Base-by-base conservation (phyloP, 345 rosid genomes). In the Syzygium grande region DNA sequence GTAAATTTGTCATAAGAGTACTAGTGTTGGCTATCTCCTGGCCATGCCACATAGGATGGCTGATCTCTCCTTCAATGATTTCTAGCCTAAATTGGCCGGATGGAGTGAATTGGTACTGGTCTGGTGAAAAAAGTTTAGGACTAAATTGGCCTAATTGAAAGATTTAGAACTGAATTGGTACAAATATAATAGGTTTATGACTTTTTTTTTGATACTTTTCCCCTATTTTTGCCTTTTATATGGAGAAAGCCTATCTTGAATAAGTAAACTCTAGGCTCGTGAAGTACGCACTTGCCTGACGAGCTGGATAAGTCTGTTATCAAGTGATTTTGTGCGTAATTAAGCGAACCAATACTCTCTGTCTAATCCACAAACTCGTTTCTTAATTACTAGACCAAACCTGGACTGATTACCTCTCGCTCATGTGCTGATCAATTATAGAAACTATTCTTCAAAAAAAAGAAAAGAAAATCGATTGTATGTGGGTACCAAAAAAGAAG, bases 41-140 rank as follows among this genome's bases (percentile, higher is more conserved):
- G 46, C 1, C 46, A 4, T 43, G 46, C 1, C 46, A 43, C 46
- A 5, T 43, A 43, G 4, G 46, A 43, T 4, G 7, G 46, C 7
- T 1, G 46, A 1, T 43, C 7, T 43, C 7, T 4, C 7, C 1
- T 3, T 43, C 3, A 43, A 43, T 1, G 46, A 43, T 43, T 43
- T 43, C 46, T 1, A 43, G 46, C 7, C 46, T 43, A 55, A 55
- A 55, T 55, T 55, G 27, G 9, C 1, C 0, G 1, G 11, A 55
- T 19, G 0, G 23, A 55, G 0, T 21, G 27, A 7, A 8, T 21
- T 1, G 0, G 2, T 10, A 55, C 0, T 3, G 1, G 3, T 43
- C 4, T 1, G 9, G n/a, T n/a, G n/a, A n/a, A 55, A 55, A 3
- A 55, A 8, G 11, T 55, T 21, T 55, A 21, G 1, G 5, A 21